A percentile compares a stretch with the other conserved stretches of the same genome.
Conservation (phyloP, 495 filamentous ascomycete species). For the Aspergillus saccharolyticus region DNA sequence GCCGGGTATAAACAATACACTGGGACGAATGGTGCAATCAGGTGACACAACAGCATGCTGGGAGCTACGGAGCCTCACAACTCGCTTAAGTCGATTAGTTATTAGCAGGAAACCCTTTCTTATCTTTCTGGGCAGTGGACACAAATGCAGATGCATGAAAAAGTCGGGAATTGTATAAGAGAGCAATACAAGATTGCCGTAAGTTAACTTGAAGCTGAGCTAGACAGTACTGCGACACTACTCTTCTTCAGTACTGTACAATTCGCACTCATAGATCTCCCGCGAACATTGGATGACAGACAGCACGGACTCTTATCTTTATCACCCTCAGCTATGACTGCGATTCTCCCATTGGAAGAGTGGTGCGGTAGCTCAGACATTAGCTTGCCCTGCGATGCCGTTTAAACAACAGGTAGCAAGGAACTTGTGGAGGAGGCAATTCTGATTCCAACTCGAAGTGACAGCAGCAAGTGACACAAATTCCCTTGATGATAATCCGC, state of each 20-base stretch:
- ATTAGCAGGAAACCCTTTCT: neutral
- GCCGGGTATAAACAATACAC: too few species aligned
- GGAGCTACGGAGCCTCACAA: neutral
- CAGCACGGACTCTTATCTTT: too few species aligned
- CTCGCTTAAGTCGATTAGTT: neutral
- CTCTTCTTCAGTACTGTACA: neutral
- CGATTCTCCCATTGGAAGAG: too few species aligned
- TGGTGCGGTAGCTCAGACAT: too few species aligned
- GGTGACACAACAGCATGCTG: neutral
- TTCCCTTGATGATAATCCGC: too few species aligned
- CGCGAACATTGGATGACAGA: neutral
- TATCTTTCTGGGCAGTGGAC: neutral
- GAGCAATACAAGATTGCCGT: too few species aligned
- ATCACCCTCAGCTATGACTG: too few species aligned
- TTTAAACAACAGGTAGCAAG: neutral
- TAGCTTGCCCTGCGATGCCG: neutral
- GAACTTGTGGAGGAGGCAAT: too few species aligned
- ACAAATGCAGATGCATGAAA: neutral
- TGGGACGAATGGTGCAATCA: neutral
- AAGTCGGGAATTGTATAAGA: too few species aligned
- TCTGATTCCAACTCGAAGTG: neutral
- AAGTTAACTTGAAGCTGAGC: too few species aligned
- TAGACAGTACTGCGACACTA: too few species aligned
- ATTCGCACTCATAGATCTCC: neutral
- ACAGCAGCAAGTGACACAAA: neutral